Conservation (phyloP, 495 filamentous ascomycete genomes). For the Cenococcum geophilum region DNA sequence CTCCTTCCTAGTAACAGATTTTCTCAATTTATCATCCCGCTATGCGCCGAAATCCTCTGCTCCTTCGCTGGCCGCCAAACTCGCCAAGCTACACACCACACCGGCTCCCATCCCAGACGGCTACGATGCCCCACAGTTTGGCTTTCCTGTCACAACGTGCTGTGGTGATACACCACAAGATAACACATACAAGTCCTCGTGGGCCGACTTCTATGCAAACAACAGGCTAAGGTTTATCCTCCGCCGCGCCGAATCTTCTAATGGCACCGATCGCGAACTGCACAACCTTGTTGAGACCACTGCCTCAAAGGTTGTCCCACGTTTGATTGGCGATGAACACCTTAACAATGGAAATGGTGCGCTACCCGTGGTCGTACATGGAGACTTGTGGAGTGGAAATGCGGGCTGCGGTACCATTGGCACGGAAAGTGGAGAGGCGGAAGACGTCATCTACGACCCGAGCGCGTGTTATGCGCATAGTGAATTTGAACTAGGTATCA, state of each 20-base stretch:
- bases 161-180: conserved; percentile 79
- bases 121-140: conserved; percentile 57
- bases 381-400: conserved; percentile 90
- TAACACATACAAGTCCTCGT: conserved; percentile 60
- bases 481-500: conserved; percentile 89
- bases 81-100: conserved; percentile 74
- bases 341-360: conserved; percentile 54
- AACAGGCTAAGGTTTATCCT: conserved; percentile 64
- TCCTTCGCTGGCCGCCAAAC: conserved; percentile 59
- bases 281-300: conserved; percentile 57
- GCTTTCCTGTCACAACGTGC: conserved; percentile 77
- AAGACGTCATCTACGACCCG: conserved; percentile 83
- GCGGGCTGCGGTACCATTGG: conserved; percentile 59
- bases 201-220: conserved; percentile 79
- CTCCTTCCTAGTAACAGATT: conserved; percentile 76
- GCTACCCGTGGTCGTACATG: conserved; percentile 74
- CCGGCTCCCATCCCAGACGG: conserved; percentile 60
- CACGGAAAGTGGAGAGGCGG: conserved; percentile 48
- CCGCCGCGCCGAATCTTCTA: conserved; percentile 47
- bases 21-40: conserved; percentile 56
- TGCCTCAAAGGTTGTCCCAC: conserved; percentile 57
- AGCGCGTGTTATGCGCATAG: conserved; percentile 73
- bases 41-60: conserved; percentile 13
- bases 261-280: conserved; percentile 60
- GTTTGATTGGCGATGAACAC: conserved; percentile 61